Conservation (phyloP, 139 green algal genomes). For the Tetradesmus lagerheimii region DNA sequence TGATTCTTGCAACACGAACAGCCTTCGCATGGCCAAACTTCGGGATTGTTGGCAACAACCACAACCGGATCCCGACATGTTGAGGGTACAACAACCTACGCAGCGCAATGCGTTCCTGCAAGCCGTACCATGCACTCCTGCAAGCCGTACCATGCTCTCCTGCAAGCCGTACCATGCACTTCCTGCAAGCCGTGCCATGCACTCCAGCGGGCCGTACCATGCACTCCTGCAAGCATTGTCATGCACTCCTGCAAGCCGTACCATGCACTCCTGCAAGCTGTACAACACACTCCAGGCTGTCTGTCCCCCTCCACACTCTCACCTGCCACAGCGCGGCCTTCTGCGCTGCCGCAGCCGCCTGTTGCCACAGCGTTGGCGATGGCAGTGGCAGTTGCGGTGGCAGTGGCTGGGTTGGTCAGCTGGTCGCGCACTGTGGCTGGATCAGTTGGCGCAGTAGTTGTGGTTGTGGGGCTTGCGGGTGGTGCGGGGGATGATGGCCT, state of each 20-base stretch:
- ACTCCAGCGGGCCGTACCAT: too few species aligned
- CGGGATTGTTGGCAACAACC: too few species aligned
- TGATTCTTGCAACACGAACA: too few species aligned
- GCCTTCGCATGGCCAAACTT: too few species aligned
- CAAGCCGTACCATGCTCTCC: not conserved
- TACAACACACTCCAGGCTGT: not conserved
- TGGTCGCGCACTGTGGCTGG: not conserved
- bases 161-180: too few species aligned
- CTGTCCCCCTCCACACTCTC: not conserved
- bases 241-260: too few species aligned
- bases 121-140: not conserved
- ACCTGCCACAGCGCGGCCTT: constrained; percentile 17
- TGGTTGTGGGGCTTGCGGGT: not conserved
- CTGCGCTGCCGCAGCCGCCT: constrained; percentile 2
- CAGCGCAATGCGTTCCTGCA: too few species aligned
- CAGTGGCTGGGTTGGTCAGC: not conserved
- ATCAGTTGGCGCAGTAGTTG: not conserved
- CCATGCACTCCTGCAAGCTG: not conserved
- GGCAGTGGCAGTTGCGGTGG: not conserved
- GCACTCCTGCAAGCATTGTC: too few species aligned
- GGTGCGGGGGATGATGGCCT: not conserved
- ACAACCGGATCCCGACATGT: too few species aligned
- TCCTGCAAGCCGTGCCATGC: too few species aligned
- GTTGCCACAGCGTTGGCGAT: constrained; percentile 6
- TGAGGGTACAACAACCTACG: too few species aligned